A percentile compares a stretch with the other conserved stretches of the same genome.
These are phyloP conservation scores for Macadamia integrifolia DNA, from an alignment of 164 flowering plant species.

Conservation along the genomic window DNA sequence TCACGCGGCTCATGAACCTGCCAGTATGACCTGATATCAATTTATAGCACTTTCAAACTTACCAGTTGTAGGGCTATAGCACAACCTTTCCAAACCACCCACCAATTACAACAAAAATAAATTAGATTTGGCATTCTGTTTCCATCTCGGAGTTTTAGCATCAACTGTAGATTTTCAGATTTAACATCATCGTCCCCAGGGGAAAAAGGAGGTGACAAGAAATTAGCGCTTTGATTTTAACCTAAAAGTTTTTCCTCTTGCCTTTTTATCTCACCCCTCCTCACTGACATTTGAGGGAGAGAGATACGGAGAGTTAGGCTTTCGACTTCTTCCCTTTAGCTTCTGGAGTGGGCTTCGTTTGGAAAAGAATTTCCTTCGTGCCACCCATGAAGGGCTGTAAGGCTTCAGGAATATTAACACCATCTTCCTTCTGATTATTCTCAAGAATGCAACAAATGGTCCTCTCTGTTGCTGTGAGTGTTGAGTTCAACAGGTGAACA, in stretches of 20 bases:
- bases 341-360: conserved; percentile 35
- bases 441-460: conserved; percentile 92
- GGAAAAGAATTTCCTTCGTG: conserved; percentile 68
- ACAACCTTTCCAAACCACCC: too few relatives aligned
- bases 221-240: background rate
- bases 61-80: too few relatives aligned
- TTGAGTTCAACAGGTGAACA: conserved; percentile 83
- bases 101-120: too few relatives aligned
- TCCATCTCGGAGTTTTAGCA: too few relatives aligned
- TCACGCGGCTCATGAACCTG: too few relatives aligned
- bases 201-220: too few relatives aligned
- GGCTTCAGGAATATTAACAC: conserved; percentile 68
- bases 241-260: background rate
- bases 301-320: conserved; percentile 23
- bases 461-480: conserved; percentile 93
- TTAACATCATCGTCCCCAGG: too few relatives aligned
- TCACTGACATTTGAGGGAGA: background rate
- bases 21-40: too few relatives aligned
- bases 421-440: conserved; percentile 85
- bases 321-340: conserved; percentile 71
- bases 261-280: too few relatives aligned
- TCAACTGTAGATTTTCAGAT: too few relatives aligned
- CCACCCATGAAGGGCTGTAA: conserved; percentile 75
- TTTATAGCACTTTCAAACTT: too few relatives aligned
- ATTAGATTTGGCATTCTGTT: too few relatives aligned